Percentiles rank a stretch among this genome's conserved stretches.
Evolutionary conservation across 805 yeast genomes (phyloP).

Genomic region (Metschnikowia similis): DNA sequence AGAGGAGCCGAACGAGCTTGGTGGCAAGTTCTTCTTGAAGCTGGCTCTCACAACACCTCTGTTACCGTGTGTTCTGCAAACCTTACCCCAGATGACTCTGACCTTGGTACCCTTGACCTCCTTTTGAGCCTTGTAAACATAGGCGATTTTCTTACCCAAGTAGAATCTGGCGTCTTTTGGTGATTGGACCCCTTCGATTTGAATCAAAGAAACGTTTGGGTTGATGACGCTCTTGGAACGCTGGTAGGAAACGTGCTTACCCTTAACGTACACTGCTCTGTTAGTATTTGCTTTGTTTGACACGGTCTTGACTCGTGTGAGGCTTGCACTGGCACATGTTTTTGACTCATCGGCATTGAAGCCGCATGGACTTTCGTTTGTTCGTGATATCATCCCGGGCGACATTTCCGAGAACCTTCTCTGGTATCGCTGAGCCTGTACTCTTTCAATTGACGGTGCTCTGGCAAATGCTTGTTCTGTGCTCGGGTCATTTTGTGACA

Average conservation of each 20-base stretch:
- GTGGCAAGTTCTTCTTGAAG: conserved; percentile 98
- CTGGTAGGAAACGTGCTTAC: conserved; percentile 99
- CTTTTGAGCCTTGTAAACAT: conserved; percentile 98
- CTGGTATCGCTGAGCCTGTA: no score
- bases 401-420: no score
- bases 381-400: no score
- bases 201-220: conserved; percentile 95
- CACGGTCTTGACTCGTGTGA: background rate
- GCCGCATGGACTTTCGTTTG: no score
- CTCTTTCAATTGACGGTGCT: no score
- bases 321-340: background rate
- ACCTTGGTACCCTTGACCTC: conserved; percentile 98
- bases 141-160: conserved; percentile 99
- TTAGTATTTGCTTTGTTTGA: conserved; percentile 25
- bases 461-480: no score
- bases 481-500: no score
- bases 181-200: conserved; percentile 92
- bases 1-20: conserved; percentile 99
- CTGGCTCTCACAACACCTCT: conserved; percentile 97
- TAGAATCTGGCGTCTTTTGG: conserved; percentile 97
- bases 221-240: conserved; percentile 97
- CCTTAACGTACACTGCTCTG: conserved; percentile 93
- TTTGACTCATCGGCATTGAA: background rate
- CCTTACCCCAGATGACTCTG: conserved; percentile 99
- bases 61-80: conserved; percentile 98